phyloP scores from a whole-genome alignment of 2,329 filamentous ascomycete species.

The Pseudocercospora macadamiae region DNA sequence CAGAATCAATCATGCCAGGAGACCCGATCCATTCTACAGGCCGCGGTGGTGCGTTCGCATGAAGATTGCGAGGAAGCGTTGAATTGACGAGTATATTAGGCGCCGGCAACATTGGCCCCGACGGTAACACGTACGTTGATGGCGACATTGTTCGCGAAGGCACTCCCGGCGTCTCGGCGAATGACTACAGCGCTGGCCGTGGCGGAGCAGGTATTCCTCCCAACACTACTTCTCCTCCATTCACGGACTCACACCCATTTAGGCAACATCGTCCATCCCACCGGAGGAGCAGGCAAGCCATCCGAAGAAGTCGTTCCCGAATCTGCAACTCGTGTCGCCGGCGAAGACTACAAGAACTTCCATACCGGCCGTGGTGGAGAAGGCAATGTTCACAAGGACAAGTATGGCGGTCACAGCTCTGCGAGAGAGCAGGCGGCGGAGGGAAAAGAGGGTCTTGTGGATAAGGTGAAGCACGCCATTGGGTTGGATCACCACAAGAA shows the following conservation, averaged over 20 bases:
- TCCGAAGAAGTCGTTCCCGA: slow-evolving; percentile 50
- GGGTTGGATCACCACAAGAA: slow-evolving; percentile 32
- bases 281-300: slow-evolving; percentile 15
- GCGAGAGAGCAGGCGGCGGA: slow-evolving; percentile 34
- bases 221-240: slow-evolving; percentile 35
- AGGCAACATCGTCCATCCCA: slow-evolving; percentile 22
- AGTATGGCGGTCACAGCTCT: slow-evolving; percentile 50
- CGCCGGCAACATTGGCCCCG: slow-evolving; percentile 61
- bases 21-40: slow-evolving; percentile 53
- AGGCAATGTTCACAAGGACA: slow-evolving; percentile 53
- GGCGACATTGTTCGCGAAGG: slow-evolving; percentile 53
- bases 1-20: slow-evolving; percentile 14
- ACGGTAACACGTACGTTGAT: slow-evolving; percentile 50
- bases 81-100: slow-evolving; percentile 42
- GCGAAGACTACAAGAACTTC: slow-evolving; percentile 46
- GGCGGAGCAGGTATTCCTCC: slow-evolving; percentile 45
- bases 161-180: slow-evolving; percentile 40
- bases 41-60: slow-evolving; percentile 55
- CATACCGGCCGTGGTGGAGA: slow-evolving; percentile 54
- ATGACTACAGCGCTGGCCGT: slow-evolving; percentile 44
- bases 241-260: neutral
- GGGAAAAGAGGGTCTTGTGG: slow-evolving; percentile 41
- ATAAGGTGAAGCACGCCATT: slow-evolving; percentile 48
- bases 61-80: neutral
- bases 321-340: slow-evolving; percentile 39